Base-by-base conservation (phyloP, 257 asterid species). In the Craterostigma plantagineum region DNA sequence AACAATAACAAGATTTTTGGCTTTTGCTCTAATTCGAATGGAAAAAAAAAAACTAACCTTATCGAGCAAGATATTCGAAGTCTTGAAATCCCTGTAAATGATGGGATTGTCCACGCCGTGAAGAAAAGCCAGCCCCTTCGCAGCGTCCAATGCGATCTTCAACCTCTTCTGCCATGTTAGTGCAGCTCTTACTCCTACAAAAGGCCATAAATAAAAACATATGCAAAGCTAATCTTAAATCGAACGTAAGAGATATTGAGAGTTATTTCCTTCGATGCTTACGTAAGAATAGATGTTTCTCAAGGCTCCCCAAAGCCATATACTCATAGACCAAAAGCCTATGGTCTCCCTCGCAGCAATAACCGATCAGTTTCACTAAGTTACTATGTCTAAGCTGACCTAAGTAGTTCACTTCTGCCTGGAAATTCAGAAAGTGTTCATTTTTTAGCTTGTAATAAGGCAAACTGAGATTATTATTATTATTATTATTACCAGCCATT, bases 51-150 rank as follows among this genome's bases (percentile, higher is more conserved):
- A 53, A 63, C 91, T 75, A 58, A 87, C 98, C 74, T 47, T 75
- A 50, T 87, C 95, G 8, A 80, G 71, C 66, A 80, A 68, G 60
- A 80, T 79, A 71, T 76, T 79, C 14, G 93, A 73, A 7, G 97
- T 76, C 79, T 86, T 86, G 55, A 86, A 81, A 62, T 87, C 98
- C 62, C 98, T 58, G 67, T 87, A 87, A 38, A 87, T 87, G 38
- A 87, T 82, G 51, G 91, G 90, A 57, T 68, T 69, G 52, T 82
- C 98, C 45, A 81, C 90, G 17, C 68, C 87, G 58, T 87, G 98
- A 68, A 87, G 98, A 72, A 72, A 76, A 64, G 95, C 98, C 48
- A 87, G 95, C 62, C 97, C 97, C 65, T 54, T 81, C 48, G 95
- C 97, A 56, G 87, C 77, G 70, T 81, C 93, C 72, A 87, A 53